Percentiles rank a stretch among this genome's conserved stretches.
Evolutionary conservation across 2,329 filamentous ascomycete species (phyloP).

Genomic region (Neodidymelliopsis sp.): DNA sequence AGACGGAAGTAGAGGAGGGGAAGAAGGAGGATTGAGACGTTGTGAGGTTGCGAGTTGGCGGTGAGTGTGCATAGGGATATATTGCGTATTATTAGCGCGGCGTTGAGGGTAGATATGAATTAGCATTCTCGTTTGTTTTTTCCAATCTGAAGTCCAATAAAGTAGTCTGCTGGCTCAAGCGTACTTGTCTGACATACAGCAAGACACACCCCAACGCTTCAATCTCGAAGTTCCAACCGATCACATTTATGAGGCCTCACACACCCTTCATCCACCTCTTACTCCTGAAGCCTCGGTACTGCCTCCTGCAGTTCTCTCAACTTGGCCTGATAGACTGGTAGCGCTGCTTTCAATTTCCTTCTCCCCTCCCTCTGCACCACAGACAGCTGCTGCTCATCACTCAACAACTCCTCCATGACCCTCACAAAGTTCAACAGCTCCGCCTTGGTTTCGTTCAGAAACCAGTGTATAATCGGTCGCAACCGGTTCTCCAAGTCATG

Average conservation of each 20-base stretch:
- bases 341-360: constrained; percentile 5
- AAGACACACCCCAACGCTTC: too few relatives aligned
- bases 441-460: constrained; percentile 12
- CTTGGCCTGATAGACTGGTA: constrained; percentile 6
- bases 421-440: constrained; percentile 13
- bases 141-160: too few relatives aligned
- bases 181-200: too few relatives aligned
- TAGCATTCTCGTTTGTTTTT: constrained; percentile 4
- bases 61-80: background rate
- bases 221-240: too few relatives aligned
- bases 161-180: too few relatives aligned
- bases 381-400: constrained; percentile 11
- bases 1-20: constrained; percentile 9
- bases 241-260: too few relatives aligned
- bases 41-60: too few relatives aligned
- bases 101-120: constrained; percentile 9
- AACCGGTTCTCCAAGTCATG: constrained; percentile 4
- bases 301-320: constrained; percentile 4
- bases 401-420: constrained; percentile 14
- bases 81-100: constrained; percentile 14
- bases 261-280: too few relatives aligned
- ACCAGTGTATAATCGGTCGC: constrained; percentile 10
- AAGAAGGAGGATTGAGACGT: background rate
- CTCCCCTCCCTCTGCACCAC: constrained; percentile 9
- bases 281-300: background rate